Evolutionary conservation across 1,139 yeast species (phyloP).

Genomic region (Torulaspora globosa): DNA sequence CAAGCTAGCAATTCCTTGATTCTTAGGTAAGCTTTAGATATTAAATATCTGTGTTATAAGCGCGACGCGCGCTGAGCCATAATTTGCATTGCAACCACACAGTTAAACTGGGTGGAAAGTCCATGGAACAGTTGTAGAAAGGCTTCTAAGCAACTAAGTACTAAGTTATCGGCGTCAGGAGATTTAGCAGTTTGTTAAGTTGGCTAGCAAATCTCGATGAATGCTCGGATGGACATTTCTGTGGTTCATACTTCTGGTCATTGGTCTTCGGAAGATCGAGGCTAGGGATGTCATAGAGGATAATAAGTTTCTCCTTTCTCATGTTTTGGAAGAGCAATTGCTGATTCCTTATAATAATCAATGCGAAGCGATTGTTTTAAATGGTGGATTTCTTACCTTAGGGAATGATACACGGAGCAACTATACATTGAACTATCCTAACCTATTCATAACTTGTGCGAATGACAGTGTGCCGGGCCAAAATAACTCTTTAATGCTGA

Average conservation of each 20-base stretch:
- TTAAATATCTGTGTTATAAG: background rate
- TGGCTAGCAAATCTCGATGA: slow-evolving; percentile 1
- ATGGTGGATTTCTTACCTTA: slow-evolving; percentile 18
- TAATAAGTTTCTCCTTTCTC: slow-evolving; percentile 10
- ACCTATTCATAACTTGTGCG: slow-evolving; percentile 18
- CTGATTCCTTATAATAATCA: slow-evolving; percentile 12
- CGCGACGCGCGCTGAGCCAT: background rate
- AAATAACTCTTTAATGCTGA: slow-evolving; percentile 7
- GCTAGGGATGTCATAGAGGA: background rate
- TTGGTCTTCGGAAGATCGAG: background rate
- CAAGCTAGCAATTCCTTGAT: background rate
- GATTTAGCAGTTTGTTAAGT: background rate
- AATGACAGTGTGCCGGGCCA: slow-evolving; percentile 5
- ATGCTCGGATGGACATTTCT: slow-evolving; percentile 5
- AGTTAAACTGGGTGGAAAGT: background rate
- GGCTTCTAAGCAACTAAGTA: background rate
- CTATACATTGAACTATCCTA: slow-evolving; percentile 17
- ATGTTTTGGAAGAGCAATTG: slow-evolving; percentile 11
- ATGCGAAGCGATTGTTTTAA: slow-evolving; percentile 19
- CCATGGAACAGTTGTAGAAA: background rate
- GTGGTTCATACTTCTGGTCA: slow-evolving; percentile 1
- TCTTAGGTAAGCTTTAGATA: background rate
- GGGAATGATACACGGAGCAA: slow-evolving; percentile 9
- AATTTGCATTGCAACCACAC: too few relatives aligned
- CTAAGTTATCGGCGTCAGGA: background rate